Conservation (phyloP, 805 yeast species). For the Wickerhamiella vanderwaltii region DNA sequence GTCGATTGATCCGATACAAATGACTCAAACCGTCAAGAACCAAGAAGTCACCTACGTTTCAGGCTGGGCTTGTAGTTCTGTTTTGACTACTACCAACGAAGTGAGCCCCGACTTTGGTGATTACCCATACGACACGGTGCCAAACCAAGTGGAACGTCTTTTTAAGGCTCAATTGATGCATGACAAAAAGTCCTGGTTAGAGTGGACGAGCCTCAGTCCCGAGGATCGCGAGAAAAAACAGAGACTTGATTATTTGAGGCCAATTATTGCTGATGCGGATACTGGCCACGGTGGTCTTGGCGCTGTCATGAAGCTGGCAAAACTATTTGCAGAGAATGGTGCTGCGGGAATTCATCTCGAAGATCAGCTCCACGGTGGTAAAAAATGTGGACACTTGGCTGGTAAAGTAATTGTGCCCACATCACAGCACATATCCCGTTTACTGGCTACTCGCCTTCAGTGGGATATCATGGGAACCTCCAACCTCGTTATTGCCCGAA, state of each 20-base stretch:
- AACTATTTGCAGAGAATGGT: slow-evolving; percentile 53
- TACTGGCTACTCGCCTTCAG: slow-evolving; percentile 47
- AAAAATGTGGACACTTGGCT: slow-evolving; percentile 51
- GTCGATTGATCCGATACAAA: slow-evolving; percentile 49
- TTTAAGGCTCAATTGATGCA: slow-evolving; percentile 48
- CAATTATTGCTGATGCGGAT: slow-evolving; percentile 56
- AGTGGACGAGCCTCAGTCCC: slow-evolving; percentile 27
- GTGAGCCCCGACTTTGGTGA: slow-evolving; percentile 58
- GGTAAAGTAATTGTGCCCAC: slow-evolving; percentile 54
- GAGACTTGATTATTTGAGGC: slow-evolving; percentile 42
- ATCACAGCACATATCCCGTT: slow-evolving; percentile 41
- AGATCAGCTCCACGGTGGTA: slow-evolving; percentile 54
- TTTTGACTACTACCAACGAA: slow-evolving; percentile 48
- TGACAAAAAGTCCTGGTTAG: slow-evolving; percentile 38
- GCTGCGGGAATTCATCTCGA: slow-evolving; percentile 57
- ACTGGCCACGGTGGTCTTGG: slow-evolving; percentile 56
- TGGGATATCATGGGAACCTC: slow-evolving; percentile 54
- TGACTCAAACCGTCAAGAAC: slow-evolving; percentile 43
- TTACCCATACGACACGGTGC: slow-evolving; percentile 57
- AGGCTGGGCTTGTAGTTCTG: slow-evolving; percentile 29
- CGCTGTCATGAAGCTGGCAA: slow-evolving; percentile 53
- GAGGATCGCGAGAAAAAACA: slow-evolving; percentile 22
- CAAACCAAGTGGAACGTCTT: slow-evolving; percentile 50
- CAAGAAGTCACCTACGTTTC: slow-evolving; percentile 26
- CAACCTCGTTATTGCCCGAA: slow-evolving; percentile 47